phyloP scores from a whole-genome alignment of 306 rosid genomes.

The Begonia masoniana region DNA sequence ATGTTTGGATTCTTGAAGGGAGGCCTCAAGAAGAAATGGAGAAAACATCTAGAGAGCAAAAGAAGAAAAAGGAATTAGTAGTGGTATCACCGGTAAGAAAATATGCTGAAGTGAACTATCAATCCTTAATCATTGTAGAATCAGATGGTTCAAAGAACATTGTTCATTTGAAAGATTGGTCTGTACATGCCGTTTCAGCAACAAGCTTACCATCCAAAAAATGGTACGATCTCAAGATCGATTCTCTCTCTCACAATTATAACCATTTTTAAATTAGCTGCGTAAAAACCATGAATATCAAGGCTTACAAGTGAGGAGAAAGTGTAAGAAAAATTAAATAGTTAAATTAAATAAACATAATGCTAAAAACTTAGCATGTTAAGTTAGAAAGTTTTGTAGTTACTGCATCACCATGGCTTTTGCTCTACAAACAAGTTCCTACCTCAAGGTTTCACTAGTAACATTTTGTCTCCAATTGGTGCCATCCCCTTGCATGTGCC shows the following conservation, averaged over 20 bases:
- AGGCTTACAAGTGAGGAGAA: too few relatives aligned
- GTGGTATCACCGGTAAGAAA: constrained; percentile 61
- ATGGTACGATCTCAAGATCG: constrained; percentile 36
- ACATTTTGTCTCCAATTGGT: too few relatives aligned
- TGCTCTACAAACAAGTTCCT: too few relatives aligned
- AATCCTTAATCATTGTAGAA: constrained; percentile 41
- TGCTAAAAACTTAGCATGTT: too few relatives aligned
- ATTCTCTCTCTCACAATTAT: not conserved
- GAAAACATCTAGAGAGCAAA: constrained; percentile 35
- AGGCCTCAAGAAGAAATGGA: constrained; percentile 40
- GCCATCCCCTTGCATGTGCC: too few relatives aligned
- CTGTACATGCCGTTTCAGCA: constrained; percentile 71
- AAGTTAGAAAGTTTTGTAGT: too few relatives aligned
- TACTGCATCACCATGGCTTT: too few relatives aligned
- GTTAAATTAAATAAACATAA: too few relatives aligned
- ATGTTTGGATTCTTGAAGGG: constrained; percentile 70
- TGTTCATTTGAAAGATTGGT: constrained; percentile 46
- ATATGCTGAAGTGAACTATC: constrained; percentile 41
- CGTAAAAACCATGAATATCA: not conserved
- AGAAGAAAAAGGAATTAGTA: constrained; percentile 39
- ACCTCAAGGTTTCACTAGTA: too few relatives aligned
- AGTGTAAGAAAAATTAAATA: too few relatives aligned
- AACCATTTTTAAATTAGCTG: not conserved
- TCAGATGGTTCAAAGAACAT: constrained; percentile 34
- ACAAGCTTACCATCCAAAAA: constrained; percentile 52